Evolutionary conservation across 2,329 filamentous ascomycete species (phyloP), one percentile per base, ranked within the genome.

Genomic region (Aspergillus ustus): DNA sequence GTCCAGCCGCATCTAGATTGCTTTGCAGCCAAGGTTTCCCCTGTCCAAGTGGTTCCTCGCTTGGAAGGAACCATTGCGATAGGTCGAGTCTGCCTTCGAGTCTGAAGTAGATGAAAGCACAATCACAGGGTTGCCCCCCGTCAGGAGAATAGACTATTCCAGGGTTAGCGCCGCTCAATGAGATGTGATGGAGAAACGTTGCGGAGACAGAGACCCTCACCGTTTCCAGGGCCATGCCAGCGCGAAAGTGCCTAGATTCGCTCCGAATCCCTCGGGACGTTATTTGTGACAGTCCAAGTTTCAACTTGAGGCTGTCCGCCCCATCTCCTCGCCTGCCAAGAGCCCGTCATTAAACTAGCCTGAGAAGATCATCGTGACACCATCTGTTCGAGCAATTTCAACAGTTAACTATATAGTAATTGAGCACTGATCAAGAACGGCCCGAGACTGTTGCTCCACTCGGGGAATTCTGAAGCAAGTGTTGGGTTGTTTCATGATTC

Each of bases 81-180:
- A 66, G 63, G 59, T 50, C 50, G 43, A 60, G 31, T 46, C 54
- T 52, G 67, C 46, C 59, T 60, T 25, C 7, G 22, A 64, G 72
- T 74, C 61, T 63, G 69, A 68, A 65, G 69, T 74, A 73, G 60
- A 74, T 74, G 70, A 72, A 66, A 50, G 54, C 40, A 55, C 59
- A 62, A 57, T 57, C 59, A 62, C 62, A 49, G 52, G 62, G 20
- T 49, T 55, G 59, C 45, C 49, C 45, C 48, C 62, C 55, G 19
- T 50, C 59, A 66, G 62, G 63, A 61, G 61, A 56, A 59, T 46
- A 29, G 29, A 62, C 63, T 63, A 60, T 63, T 59, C 51, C 28
- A 37, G 62, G 52, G 22, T 52, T 67, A 66, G 64, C 43, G 57
- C 50, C 44, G 22, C 49, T 53, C 52, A 66, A 64, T 53, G 37